Evolutionary conservation across 306 rosid genomes (phyloP), one percentile per base, ranked within the genome.

Genomic region (Parietaria judaica): DNA sequence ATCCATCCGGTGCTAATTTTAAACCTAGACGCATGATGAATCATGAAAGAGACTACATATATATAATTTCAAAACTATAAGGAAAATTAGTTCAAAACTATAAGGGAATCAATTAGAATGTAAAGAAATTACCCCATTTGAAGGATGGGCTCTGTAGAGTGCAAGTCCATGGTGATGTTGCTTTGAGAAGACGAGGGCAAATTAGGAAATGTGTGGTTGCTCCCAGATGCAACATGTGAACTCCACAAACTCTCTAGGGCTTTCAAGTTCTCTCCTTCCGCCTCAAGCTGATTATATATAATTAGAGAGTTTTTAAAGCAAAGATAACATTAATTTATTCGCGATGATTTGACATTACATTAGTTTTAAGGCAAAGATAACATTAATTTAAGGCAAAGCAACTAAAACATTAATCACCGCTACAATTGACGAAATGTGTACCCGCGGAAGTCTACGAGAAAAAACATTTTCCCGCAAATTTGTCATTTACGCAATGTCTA

Each of bases 51-150:
- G 31, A 23, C 31, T 23, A 23, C 31, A 23, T 23, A 23, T 23
- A 23, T 23, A 23, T 23, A 23, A 23, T 23, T 2, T 23, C 2
- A 23, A 23, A 23, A 1, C 2, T 23, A 23, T 23, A 23, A 23
- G 31, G 1, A 23, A 23, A 23, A 23, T 23, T 3, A 41, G 3
- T 41, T 5, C 7, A 41, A 41, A 5, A 5, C 9, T 49, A 0
- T 54, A 15, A 36, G 39, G n/a, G 49, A 44, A 11, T 36, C 14
- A 39, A 53, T 6, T 58, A 35, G 49, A 43, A 37, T 31, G 39
- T n/a, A 15, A 23, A 23, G 31, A 23, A 45, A 8, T 16, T 86
- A 87, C 97, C 97, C 96, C 39, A 91, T 83, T 69, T 91, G 97
- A 48, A 91, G 63, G 73, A 78, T 37, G 37, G 90, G 90, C 68